Evolutionary conservation across 1,139 yeast genomes (phyloP).

Genomic region (Candida sp.): DNA sequence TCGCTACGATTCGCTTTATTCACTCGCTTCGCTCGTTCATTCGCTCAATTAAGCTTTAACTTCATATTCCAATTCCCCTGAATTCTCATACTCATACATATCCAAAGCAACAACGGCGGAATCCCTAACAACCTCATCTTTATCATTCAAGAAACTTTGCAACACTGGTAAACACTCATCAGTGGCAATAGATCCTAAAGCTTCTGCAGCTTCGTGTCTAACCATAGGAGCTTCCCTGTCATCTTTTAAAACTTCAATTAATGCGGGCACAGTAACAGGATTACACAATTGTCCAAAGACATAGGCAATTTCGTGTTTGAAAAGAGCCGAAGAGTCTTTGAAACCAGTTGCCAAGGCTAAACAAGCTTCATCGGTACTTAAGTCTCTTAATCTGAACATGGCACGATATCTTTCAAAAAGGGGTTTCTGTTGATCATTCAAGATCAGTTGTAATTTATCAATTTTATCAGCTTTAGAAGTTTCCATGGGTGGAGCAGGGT

Average conservation of each 20-base stretch:
- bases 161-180: constrained; percentile 91
- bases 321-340: constrained; percentile 85
- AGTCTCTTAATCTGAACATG: constrained; percentile 95
- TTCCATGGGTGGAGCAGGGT: constrained; percentile 97
- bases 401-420: constrained; percentile 96
- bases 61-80: constrained; percentile 74
- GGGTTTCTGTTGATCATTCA: constrained; percentile 75
- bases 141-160: constrained; percentile 72
- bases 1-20: no score
- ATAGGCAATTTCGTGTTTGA: constrained; percentile 97
- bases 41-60: constrained; percentile 15
- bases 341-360: constrained; percentile 90
- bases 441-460: constrained; percentile 58
- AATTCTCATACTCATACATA: constrained; percentile 95
- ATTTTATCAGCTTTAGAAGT: constrained; percentile 54
- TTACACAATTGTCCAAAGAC: constrained; percentile 97
- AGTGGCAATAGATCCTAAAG: constrained; percentile 96
- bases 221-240: constrained; percentile 94
- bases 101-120: constrained; percentile 96
- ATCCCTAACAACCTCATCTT: constrained; percentile 89
- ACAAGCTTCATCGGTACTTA: constrained; percentile 91
- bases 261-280: constrained; percentile 88
- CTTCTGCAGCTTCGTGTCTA: constrained; percentile 99
- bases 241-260: constrained; percentile 76
- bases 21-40: no score